Evolutionary conservation across 1,284 basidiomycete species (phyloP).

Genomic region (Malassezia slooffiae): DNA sequence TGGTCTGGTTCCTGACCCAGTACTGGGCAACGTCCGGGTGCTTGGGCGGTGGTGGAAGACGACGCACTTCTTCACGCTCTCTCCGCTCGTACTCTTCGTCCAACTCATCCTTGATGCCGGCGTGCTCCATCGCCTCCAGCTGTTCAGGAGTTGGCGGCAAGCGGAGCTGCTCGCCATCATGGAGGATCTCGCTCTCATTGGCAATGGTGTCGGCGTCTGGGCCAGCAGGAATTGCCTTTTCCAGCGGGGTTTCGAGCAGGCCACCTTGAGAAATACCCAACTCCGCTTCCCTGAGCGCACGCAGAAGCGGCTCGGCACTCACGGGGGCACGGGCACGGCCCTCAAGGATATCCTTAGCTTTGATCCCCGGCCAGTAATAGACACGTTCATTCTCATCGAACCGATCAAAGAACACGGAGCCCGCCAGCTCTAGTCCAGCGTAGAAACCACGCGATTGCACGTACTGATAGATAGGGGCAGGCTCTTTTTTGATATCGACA

Average conservation of each 20-base stretch:
- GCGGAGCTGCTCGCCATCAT: constrained; percentile 37
- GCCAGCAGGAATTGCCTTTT: constrained; percentile 7
- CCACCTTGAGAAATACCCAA: constrained; percentile 50
- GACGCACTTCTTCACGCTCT: constrained; percentile 22
- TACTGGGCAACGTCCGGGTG: no score
- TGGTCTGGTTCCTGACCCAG: no score
- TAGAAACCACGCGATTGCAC: constrained; percentile 43
- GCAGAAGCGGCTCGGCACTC: constrained; percentile 48
- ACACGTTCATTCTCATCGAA: constrained; percentile 44
- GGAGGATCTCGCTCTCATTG: constrained; percentile 15
- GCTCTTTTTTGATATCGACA: constrained; percentile 47
- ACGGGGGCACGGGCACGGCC: constrained; percentile 46
- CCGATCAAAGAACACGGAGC: constrained; percentile 32
- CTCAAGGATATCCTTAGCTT: constrained; percentile 32
- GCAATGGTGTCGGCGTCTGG: constrained; percentile 8
- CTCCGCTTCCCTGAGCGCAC: constrained; percentile 51
- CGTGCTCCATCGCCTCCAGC: constrained; percentile 37
- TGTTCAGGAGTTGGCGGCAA: constrained; percentile 42
- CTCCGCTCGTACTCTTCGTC: constrained; percentile 27
- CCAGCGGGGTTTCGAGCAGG: constrained; percentile 25
- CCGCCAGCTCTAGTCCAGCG: constrained; percentile 40
- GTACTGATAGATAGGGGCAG: constrained; percentile 42
- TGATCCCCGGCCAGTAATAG: constrained; percentile 43
- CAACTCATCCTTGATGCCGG: constrained; percentile 41
- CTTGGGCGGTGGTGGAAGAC: constrained; percentile 25